These are phyloP conservation scores for Coemansia sp. DNA, from an alignment of 192 early-diverging fungal genomes.

Conservation along the genomic window DNA sequence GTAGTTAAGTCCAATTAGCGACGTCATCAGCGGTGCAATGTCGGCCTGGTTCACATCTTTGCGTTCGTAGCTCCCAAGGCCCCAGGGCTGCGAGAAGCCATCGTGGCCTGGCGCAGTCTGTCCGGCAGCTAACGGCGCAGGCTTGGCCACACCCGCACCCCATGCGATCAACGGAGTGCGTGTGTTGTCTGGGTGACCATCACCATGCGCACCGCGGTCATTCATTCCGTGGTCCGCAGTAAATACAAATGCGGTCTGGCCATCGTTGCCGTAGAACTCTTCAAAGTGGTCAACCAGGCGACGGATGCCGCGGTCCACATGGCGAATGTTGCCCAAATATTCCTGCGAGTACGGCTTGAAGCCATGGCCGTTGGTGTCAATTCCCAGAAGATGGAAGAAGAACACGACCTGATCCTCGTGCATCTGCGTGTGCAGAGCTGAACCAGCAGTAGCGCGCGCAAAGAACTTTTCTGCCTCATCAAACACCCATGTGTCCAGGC, in stretches of 20 bases:
- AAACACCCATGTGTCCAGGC: conserved; percentile 92
- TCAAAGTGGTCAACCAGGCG: conserved; percentile 70
- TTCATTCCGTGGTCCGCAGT: conserved; percentile 97
- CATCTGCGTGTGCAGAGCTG: conserved; percentile 58
- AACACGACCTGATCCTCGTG: conserved; percentile 79
- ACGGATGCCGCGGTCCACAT: conserved; percentile 77
- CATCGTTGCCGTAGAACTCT: conserved; percentile 76
- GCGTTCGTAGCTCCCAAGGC: conserved; percentile 60
- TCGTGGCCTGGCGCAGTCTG: conserved; percentile 69
- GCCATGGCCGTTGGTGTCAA: conserved; percentile 94
- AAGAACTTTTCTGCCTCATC: conserved; percentile 76
- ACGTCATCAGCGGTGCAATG: conserved; percentile 93
- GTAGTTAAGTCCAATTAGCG: conserved; percentile 80
- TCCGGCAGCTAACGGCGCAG: conserved; percentile 33
- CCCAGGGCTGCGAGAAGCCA: conserved; percentile 72
- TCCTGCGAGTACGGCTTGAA: conserved; percentile 80
- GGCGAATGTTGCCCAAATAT: conserved; percentile 83
- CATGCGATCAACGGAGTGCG: conserved; percentile 91
- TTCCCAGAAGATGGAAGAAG: conserved; percentile 92
- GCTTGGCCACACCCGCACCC: conserved; percentile 83
- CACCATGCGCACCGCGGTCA: conserved; percentile 89
- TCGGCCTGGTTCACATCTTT: conserved; percentile 92
- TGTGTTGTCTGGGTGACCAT: conserved; percentile 95
- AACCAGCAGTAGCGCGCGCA: conserved; percentile 33
- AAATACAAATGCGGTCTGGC: conserved; percentile 85